Conservation (phyloP, 106 monocot genomes). For the Gastrodia elata region DNA sequence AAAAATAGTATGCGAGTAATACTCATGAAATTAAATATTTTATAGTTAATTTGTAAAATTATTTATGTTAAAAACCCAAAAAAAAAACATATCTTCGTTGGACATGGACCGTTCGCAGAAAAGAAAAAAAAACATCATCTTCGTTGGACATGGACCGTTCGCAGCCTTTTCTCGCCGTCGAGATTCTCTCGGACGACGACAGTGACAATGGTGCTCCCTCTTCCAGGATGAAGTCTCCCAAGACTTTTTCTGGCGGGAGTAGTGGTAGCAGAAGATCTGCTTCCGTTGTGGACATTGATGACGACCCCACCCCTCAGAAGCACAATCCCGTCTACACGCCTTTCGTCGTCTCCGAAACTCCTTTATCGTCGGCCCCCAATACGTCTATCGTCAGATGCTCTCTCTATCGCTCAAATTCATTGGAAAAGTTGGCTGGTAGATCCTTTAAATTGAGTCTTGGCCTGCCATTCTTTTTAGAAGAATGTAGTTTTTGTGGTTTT, state of each 20-base stretch:
- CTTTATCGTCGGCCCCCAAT: slow-evolving; percentile 9
- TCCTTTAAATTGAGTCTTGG: background rate
- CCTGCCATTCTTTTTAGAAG: background rate
- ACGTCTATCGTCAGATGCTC: slow-evolving; percentile 20
- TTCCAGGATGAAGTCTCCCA: background rate
- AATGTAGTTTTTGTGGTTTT: background rate
- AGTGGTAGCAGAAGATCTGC: background rate
- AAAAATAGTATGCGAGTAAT: too few relatives aligned
- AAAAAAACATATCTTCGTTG: too few relatives aligned
- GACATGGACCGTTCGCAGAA: too few relatives aligned
- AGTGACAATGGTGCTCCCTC: background rate
- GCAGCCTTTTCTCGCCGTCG: background rate
- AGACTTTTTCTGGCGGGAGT: background rate
- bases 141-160: slow-evolving; percentile 2
- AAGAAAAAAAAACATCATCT: too few relatives aligned
- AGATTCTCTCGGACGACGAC: slow-evolving; percentile 2
- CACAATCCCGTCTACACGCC: slow-evolving; percentile 15
- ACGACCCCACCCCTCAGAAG: slow-evolving; percentile 35
- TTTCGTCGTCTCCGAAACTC: slow-evolving; percentile 27
- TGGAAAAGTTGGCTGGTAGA: slow-evolving; percentile 17
- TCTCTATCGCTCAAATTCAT: background rate
- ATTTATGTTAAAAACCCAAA: too few relatives aligned
- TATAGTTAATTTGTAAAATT: too few relatives aligned
- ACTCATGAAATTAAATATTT: too few relatives aligned
- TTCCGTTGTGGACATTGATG: slow-evolving; percentile 18